Conservation (phyloP, 108 stramenopile genomes). For the Cyclotella atomus region DNA sequence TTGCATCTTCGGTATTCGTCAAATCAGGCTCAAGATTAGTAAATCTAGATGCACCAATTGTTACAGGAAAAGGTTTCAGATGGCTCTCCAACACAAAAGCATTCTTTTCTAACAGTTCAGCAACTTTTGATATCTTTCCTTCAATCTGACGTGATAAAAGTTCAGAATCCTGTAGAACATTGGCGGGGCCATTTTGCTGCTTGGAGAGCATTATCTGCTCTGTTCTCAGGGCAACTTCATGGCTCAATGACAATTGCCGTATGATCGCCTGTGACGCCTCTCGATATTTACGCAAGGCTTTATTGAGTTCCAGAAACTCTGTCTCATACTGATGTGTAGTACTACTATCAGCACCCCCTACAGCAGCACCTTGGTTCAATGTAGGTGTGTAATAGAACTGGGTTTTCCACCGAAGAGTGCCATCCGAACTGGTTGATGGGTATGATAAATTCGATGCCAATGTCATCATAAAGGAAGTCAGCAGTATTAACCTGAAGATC, state of each 20-base stretch:
- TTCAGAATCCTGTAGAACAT: too few species aligned
- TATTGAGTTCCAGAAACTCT: conserved; percentile 33
- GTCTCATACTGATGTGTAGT: conserved; percentile 15
- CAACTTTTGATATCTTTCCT: conserved; percentile 41
- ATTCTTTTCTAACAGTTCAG: conserved; percentile 38
- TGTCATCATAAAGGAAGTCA: background rate
- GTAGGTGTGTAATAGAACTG: background rate
- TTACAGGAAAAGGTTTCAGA: conserved; percentile 44
- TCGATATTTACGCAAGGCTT: conserved; percentile 34
- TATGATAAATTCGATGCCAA: background rate
- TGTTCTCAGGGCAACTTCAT: conserved; percentile 46
- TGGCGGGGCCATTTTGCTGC: background rate
- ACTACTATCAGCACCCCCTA: background rate
- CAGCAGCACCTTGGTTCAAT: background rate
- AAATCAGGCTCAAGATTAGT: background rate
- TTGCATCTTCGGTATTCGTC: background rate
- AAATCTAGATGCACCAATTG: background rate
- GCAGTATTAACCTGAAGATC: background rate
- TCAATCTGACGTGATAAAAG: conserved; percentile 36
- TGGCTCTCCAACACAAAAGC: conserved; percentile 33
- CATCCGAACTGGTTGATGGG: background rate
- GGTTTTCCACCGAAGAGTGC: background rate
- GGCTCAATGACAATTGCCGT: conserved; percentile 32
- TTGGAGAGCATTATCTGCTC: conserved; percentile 25
- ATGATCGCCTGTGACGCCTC: conserved; percentile 35